A percentile compares a stretch with the other conserved stretches of the same genome.
Conservation (phyloP, 2,329 filamentous ascomycete species). For the Scedosporium apiospermum region DNA sequence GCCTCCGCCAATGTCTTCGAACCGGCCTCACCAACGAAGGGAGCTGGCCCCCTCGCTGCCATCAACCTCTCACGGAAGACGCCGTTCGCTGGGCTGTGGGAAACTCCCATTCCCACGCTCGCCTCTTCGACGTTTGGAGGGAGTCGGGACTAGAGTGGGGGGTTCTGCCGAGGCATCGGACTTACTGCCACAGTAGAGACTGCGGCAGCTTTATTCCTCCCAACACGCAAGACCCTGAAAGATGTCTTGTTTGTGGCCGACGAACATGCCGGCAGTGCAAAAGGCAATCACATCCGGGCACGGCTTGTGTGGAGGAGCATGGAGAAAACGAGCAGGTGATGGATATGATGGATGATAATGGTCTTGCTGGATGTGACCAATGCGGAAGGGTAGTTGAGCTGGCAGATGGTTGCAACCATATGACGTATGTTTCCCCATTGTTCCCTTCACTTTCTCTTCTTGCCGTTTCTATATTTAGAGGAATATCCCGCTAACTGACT, state of each 20-base stretch:
- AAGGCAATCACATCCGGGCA: constrained; percentile 8
- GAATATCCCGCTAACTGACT: background rate
- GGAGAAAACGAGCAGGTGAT: constrained; percentile 18
- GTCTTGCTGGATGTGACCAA: constrained; percentile 46
- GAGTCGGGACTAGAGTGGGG: constrained; percentile 9
- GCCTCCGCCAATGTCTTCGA: constrained; percentile 10
- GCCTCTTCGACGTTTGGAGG: constrained; percentile 7
- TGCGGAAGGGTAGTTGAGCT: constrained; percentile 50
- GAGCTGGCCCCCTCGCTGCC: constrained; percentile 11
- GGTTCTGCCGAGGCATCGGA: constrained; percentile 2
- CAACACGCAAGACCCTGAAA: background rate
- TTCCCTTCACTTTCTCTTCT: background rate
- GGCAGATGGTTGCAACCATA: constrained; percentile 56
- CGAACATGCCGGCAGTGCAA: constrained; percentile 9
- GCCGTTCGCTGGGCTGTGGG: constrained; percentile 6
- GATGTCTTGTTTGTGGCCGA: constrained; percentile 9
- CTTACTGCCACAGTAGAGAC: constrained; percentile 9
- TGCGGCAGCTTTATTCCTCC: constrained; percentile 11
- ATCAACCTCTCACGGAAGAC: constrained; percentile 8
- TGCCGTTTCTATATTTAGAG: too few relatives aligned
- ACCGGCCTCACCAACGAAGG: constrained; percentile 7
- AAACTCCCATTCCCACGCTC: background rate
- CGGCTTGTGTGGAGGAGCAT: constrained; percentile 9
- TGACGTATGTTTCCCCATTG: constrained; percentile 36
- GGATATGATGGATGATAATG: constrained; percentile 31